These are phyloP conservation scores for Taiozyma onychis DNA, from an alignment of 1,139 yeast species.

Conservation along the genomic window DNA sequence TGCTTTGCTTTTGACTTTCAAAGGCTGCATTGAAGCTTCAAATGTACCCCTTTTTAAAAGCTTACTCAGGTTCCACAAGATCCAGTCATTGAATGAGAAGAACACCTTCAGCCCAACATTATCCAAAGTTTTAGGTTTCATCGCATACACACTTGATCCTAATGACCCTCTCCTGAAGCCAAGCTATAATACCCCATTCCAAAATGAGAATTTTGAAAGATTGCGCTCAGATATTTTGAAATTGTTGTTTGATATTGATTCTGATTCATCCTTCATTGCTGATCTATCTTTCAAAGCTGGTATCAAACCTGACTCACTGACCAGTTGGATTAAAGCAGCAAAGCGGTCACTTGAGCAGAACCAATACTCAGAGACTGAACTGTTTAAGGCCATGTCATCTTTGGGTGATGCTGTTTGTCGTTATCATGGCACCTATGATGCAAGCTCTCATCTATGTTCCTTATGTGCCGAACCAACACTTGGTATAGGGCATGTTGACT, in stretches of 20 bases:
- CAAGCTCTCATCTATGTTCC: slow-evolving; percentile 31
- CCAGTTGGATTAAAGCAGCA: slow-evolving; percentile 4
- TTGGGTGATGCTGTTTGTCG: slow-evolving; percentile 42
- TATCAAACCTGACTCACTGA: not conserved
- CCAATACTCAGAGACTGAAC: slow-evolving; percentile 1
- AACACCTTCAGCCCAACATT: slow-evolving; percentile 7
- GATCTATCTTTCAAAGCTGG: slow-evolving; percentile 1
- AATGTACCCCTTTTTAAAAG: slow-evolving; percentile 2
- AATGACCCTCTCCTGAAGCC: not conserved
- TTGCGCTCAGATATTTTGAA: slow-evolving; percentile 8
- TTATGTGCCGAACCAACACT: slow-evolving; percentile 33
- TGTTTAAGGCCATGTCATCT: slow-evolving; percentile 19
- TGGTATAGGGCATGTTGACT: slow-evolving; percentile 22
- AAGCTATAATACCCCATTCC: slow-evolving; percentile 7
- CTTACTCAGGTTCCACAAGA: slow-evolving; percentile 5
- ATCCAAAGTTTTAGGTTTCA: slow-evolving; percentile 7
- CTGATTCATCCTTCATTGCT: slow-evolving; percentile 1
- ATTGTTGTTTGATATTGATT: slow-evolving; percentile 1
- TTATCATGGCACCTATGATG: slow-evolving; percentile 30
- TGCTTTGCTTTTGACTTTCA: slow-evolving; percentile 11
- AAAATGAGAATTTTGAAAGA: slow-evolving; percentile 10
- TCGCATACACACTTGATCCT: slow-evolving; percentile 6
- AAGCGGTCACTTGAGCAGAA: not conserved
- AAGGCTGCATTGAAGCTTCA: slow-evolving; percentile 4
- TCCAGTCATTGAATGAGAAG: not conserved